Evolutionary conservation across 352 stramenopile genomes (phyloP).

Genomic region (Globisporangium spiculum): DNA sequence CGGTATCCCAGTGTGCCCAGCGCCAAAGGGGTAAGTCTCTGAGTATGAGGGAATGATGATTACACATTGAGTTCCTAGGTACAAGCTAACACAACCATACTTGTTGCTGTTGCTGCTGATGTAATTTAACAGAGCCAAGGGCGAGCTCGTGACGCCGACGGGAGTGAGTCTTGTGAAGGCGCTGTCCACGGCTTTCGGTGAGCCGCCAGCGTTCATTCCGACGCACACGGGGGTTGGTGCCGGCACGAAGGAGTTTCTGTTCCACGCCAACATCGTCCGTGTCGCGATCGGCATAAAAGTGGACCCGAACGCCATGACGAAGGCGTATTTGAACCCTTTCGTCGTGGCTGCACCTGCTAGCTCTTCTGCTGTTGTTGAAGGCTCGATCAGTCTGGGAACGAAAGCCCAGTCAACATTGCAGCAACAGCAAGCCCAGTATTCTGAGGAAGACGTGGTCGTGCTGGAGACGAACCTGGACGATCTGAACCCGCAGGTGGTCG

Average conservation of each 20-base stretch:
- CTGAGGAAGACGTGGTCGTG: constrained; percentile 58
- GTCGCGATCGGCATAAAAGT: constrained; percentile 76
- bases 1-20: constrained; percentile 90
- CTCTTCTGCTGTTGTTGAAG: background rate
- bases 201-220: constrained; percentile 73
- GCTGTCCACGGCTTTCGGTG: constrained; percentile 67
- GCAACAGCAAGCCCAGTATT: background rate
- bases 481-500: constrained; percentile 83
- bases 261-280: constrained; percentile 90
- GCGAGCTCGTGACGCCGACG: constrained; percentile 96
- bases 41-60: constrained; percentile 1
- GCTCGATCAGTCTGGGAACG: background rate
- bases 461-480: constrained; percentile 92
- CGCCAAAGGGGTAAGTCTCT: constrained; percentile 66
- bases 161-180: constrained; percentile 93
- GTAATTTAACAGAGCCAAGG: constrained; percentile 43
- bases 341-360: background rate
- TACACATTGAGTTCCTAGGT: background rate
- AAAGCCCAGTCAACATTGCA: background rate
- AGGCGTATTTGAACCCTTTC: constrained; percentile 34
- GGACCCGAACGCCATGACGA: constrained; percentile 23
- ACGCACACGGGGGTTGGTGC: constrained; percentile 78
- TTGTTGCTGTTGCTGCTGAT: background rate
- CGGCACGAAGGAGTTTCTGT: constrained; percentile 87
- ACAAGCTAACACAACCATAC: background rate